Evolutionary conservation across 2,329 filamentous ascomycete genomes (phyloP), one percentile per base, ranked within the genome.

Genomic region (Cercospora nicotianae): DNA sequence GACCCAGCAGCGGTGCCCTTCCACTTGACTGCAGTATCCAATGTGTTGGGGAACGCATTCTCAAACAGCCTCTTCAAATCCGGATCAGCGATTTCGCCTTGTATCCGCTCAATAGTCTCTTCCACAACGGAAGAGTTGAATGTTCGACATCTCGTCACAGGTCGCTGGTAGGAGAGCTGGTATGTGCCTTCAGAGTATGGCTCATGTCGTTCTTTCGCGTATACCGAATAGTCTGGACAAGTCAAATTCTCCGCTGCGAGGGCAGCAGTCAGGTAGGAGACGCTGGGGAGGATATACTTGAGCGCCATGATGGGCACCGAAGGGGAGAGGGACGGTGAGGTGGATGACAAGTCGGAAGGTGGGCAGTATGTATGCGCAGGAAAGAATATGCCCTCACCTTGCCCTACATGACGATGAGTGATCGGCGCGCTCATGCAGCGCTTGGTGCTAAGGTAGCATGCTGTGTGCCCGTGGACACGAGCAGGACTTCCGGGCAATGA

Each of bases 11-110:
- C 83, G 62, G 82, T 80, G 1, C 90, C 90, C 64, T 85, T 87
- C 90, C 89, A 92, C 69, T 84, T 84, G 51, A 92, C 85, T 0
- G 90, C 90, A 0, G 90, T 92, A 75, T 93, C 90, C 10, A 93
- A 82, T 0, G 90, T 92, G 77, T 92, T 93, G 0, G 91, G 90
- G 75, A 88, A 93, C 1, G 88, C 83, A 76, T 93, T 93, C 72
- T 88, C 80, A 75, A 93, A 93, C 10, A 93, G 81, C 3, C 89
- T 84, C 76, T 85, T 88, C 20, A 93, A 83, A 76, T 94, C 91
- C 0, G 81, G 82, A 70, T 85, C 83, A 23, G 75, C 74, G 67
- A 84, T 84, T 30, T 72, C 69, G 9, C 45, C 42, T 8, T 67
- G 64, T 26, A 81, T 75, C 7, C 72, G 69, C 9, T 70, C 66